phyloP scores from a whole-genome alignment of 495 filamentous ascomycete species.

The Penicillium mononematosum region DNA sequence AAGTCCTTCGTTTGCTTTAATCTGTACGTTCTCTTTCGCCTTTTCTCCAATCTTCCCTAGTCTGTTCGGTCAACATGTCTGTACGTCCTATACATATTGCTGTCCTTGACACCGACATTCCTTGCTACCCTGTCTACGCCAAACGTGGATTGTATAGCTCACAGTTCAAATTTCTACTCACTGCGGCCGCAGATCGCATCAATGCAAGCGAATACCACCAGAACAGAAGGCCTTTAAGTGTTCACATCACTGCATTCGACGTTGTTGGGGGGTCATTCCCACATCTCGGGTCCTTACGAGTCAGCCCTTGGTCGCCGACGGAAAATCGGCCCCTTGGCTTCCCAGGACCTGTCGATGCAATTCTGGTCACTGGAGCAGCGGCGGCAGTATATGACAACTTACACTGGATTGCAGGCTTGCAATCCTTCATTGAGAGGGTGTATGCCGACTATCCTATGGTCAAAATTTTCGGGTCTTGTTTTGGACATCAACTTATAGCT shows the following conservation, averaged over 20 bases:
- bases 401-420: constrained; percentile 18
- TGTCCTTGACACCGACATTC: constrained; percentile 24
- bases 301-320: neutral
- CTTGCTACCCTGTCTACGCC: constrained; percentile 19
- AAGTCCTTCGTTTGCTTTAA: neutral
- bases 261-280: constrained; percentile 21
- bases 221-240: neutral
- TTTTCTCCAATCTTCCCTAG: neutral
- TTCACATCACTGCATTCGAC: constrained; percentile 23
- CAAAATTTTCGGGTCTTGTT: constrained; percentile 35
- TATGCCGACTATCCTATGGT: constrained; percentile 33
- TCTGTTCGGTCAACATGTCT: neutral
- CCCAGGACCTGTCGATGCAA: constrained; percentile 18
- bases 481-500: constrained; percentile 35
- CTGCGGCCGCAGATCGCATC: constrained; percentile 23
- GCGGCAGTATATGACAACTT: constrained; percentile 19
- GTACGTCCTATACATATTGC: constrained; percentile 15
- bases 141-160: constrained; percentile 32
- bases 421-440: constrained; percentile 17
- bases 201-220: neutral
- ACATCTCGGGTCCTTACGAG: constrained; percentile 3
- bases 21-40: neutral
- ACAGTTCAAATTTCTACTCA: constrained; percentile 27
- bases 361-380: constrained; percentile 26
- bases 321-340: neutral